Percentiles rank a stretch among this genome's conserved stretches.
Conservation (phyloP, 441 rosid genomes). For the Arabidopsis lyrata region DNA sequence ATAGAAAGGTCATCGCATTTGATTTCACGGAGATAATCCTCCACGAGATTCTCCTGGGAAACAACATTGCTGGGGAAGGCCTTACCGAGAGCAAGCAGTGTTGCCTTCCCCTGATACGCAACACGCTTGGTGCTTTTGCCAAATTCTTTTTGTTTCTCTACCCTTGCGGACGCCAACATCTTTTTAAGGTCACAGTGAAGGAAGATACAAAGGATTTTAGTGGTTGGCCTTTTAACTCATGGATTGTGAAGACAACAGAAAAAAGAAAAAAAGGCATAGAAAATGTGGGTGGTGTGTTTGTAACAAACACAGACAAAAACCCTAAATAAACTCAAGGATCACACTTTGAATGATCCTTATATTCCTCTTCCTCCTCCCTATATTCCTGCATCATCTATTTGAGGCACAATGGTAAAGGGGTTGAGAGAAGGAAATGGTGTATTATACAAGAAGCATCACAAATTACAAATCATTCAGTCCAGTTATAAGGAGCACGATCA, state of each 20-base stretch:
- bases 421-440: background rate
- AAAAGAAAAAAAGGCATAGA: background rate
- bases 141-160: slow-evolving; percentile 33
- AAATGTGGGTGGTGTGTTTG: slow-evolving; percentile 41
- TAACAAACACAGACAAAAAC: slow-evolving; percentile 41
- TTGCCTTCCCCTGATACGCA: slow-evolving; percentile 77
- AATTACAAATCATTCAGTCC: slow-evolving; percentile 54
- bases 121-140: slow-evolving; percentile 45
- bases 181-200: slow-evolving; percentile 2
- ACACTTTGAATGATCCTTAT: slow-evolving; percentile 25
- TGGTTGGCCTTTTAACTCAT: slow-evolving; percentile 23
- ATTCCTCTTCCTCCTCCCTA: background rate
- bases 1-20: slow-evolving; percentile 72
- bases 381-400: background rate
- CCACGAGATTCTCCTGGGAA: slow-evolving; percentile 86
- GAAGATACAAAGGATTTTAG: slow-evolving; percentile 25
- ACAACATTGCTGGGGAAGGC: slow-evolving; percentile 86
- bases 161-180: slow-evolving; percentile 52
- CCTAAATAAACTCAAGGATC: slow-evolving; percentile 33
- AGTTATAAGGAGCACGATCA: slow-evolving; percentile 75
- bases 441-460: slow-evolving; percentile 1
- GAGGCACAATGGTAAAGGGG: background rate
- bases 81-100: slow-evolving; percentile 84
- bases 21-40: slow-evolving; percentile 83
- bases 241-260: background rate